Conservation (phyloP, 805 yeast species). For the Saccharomyces mikatae region DNA sequence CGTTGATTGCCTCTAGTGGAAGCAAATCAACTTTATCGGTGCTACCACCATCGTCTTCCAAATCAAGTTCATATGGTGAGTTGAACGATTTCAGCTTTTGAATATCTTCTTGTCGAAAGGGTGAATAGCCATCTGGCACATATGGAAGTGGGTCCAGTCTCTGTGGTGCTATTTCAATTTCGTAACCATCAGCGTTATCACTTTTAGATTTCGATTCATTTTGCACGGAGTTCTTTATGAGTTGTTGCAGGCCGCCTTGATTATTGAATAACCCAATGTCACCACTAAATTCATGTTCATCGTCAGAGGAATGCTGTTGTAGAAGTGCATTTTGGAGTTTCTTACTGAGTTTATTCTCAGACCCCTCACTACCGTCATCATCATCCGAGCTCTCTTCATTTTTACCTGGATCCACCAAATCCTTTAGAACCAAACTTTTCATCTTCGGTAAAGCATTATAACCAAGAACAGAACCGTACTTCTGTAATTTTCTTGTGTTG, state of each 20-base stretch:
- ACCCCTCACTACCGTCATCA: conserved; percentile 14
- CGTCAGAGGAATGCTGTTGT: conserved; percentile 22
- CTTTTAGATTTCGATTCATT: conserved; percentile 5
- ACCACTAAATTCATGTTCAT: conserved; percentile 6
- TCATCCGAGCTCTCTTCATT: neutral
- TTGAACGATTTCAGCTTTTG: conserved; percentile 17
- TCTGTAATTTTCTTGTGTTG: conserved; percentile 29
- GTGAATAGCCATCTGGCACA: conserved; percentile 39
- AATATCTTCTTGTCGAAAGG: conserved; percentile 31
- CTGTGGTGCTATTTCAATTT: conserved; percentile 43
- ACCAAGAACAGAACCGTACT: conserved; percentile 26
- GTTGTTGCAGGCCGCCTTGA: conserved; percentile 11
- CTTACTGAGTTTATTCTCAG: conserved; percentile 14
- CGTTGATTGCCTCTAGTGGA: conserved; percentile 8
- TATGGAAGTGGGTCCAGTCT: conserved; percentile 34
- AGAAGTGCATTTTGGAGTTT: conserved; percentile 30
- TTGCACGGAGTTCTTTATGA: conserved; percentile 9
- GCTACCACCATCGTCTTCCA: conserved; percentile 6
- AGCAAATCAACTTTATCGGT: conserved; percentile 5
- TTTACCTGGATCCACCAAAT: conserved; percentile 8
- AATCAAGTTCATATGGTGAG: conserved; percentile 13
- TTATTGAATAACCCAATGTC: conserved; percentile 9
- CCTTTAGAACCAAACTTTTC: conserved; percentile 27
- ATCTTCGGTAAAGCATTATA: conserved; percentile 19
- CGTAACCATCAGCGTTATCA: conserved; percentile 29